A percentile compares a stretch with the other conserved stretches of the same genome.
Evolutionary conservation across 768 basidiomycete species (phyloP).

Genomic region (Mycena capillaripes): DNA sequence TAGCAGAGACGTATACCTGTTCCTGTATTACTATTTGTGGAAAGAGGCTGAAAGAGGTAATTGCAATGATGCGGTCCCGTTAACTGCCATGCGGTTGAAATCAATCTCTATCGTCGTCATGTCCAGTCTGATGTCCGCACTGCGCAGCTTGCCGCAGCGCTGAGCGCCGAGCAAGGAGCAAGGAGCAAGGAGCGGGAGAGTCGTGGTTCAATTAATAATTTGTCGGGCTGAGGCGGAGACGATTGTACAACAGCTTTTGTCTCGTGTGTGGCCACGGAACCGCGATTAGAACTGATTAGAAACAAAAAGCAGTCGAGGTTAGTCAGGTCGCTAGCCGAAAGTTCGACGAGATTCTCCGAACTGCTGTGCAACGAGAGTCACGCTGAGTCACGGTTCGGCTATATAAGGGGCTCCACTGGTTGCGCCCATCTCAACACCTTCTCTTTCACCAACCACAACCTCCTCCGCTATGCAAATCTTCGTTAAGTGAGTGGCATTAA

Average conservation of each 20-base stretch:
- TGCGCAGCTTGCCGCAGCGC: too few species aligned
- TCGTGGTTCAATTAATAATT: too few species aligned
- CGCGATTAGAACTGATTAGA: too few species aligned
- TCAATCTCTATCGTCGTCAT: too few species aligned
- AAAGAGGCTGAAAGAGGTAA: too few species aligned
- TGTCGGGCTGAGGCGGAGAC: too few species aligned
- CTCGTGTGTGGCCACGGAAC: too few species aligned
- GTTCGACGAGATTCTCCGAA: constrained; percentile 13
- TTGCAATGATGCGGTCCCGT: not conserved
- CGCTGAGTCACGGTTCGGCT: not conserved
- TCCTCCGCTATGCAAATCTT: constrained; percentile 60
- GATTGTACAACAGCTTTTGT: not conserved
- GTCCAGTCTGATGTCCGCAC: too few species aligned
- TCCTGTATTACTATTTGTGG: not conserved
- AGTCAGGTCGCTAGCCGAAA: not conserved
- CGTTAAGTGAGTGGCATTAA: constrained; percentile 48
- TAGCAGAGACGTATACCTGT: too few species aligned
- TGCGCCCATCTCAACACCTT: constrained; percentile 17
- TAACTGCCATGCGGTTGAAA: too few species aligned
- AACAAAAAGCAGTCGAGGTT: not conserved
- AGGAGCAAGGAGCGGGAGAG: too few species aligned
- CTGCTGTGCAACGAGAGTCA: constrained; percentile 14
- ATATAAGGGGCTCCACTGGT: constrained; percentile 12
- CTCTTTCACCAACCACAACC: constrained; percentile 21
- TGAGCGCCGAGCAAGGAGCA: too few species aligned